These are phyloP conservation scores for Bathelium albidoporum DNA, from an alignment of 495 filamentous ascomycete genomes.

Conservation along the genomic window DNA sequence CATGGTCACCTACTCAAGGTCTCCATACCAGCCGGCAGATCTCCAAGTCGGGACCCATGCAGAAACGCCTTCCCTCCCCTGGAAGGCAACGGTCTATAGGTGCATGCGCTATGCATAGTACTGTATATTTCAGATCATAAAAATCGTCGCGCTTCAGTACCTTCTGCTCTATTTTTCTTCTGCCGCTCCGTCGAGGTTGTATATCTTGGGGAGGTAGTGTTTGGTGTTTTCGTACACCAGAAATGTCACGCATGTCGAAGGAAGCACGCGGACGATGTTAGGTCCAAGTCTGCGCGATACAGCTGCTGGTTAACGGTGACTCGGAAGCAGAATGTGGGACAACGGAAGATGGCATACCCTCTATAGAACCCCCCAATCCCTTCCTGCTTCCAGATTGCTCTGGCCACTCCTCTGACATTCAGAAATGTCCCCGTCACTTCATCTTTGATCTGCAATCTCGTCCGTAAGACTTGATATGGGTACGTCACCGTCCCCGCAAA, in stretches of 20 bases:
- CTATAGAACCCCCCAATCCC: conserved; percentile 84
- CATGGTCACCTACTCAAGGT: neutral
- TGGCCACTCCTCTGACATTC: conserved; percentile 59
- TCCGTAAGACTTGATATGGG: conserved; percentile 84
- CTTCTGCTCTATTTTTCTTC: neutral
- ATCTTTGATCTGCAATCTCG: conserved; percentile 80
- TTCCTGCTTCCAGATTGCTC: conserved; percentile 65
- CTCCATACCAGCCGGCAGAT: neutral
- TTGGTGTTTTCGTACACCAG: conserved; percentile 93
- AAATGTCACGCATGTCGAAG: conserved; percentile 96
- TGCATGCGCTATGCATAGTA: neutral
- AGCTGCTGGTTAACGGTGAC: neutral
- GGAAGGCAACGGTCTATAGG: neutral
- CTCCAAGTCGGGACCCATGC: neutral
- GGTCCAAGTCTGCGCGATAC: conserved; percentile 48
- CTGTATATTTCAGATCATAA: neutral
- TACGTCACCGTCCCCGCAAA: conserved; percentile 82
- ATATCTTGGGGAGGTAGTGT: conserved; percentile 44
- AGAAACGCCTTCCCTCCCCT: neutral
- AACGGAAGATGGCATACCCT: conserved; percentile 36
- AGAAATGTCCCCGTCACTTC: conserved; percentile 53
- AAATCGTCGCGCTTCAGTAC: neutral
- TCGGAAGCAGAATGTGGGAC: neutral
- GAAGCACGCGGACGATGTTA: conserved; percentile 78
- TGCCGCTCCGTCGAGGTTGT: conserved; percentile 2